Evolutionary conservation across 306 rosid genomes (phyloP), one percentile per base, ranked within the genome.

Genomic region (Cicer chorassanicum): DNA sequence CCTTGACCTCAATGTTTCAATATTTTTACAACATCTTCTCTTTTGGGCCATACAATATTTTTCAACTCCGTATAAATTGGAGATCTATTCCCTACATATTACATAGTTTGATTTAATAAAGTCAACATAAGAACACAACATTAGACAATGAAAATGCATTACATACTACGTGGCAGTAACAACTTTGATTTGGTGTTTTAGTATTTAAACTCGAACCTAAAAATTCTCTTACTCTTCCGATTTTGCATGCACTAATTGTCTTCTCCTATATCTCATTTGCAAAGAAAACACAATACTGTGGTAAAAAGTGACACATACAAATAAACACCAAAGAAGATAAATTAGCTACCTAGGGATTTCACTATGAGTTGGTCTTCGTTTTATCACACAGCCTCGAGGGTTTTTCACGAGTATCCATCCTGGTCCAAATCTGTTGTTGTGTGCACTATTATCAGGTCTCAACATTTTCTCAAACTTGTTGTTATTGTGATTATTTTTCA

Each of bases 361-460:
- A 71, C 72, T 73, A 84, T 84, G 88, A 80, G 81, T 74, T 84
- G 88, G 88, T 81, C 88, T 77, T 84, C 84, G 10, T 70, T 90
- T 76, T 87, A 75, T 66, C 68, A 59, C 62, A 85, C 83, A 68
- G 87, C 91, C 71, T 88, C 92, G 8, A 85, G 79, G 79, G 73
- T 85, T 59, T 86, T 86, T 70, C 82, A 79, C 53, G 88, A 86
- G 40, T 60, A 86, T 78, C 91, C 97, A 60, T 82, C 84, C 8
- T 79, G 84, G 75, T 81, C 96, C 65, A 88, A 86, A 89, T 39
- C 89, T 50, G 85, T 91, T 40, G 72, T 91, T 45, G 83, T 91
- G 60, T 81, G 91, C 89, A 83, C 98, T 77, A 77, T 90, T 72
- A 80, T 91, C 76, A 86, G 98, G 98, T 93, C 66, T 38, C 53